Evolutionary conservation across 2,329 filamentous ascomycete species (phyloP).

Genomic region (Xylaria arbuscula): DNA sequence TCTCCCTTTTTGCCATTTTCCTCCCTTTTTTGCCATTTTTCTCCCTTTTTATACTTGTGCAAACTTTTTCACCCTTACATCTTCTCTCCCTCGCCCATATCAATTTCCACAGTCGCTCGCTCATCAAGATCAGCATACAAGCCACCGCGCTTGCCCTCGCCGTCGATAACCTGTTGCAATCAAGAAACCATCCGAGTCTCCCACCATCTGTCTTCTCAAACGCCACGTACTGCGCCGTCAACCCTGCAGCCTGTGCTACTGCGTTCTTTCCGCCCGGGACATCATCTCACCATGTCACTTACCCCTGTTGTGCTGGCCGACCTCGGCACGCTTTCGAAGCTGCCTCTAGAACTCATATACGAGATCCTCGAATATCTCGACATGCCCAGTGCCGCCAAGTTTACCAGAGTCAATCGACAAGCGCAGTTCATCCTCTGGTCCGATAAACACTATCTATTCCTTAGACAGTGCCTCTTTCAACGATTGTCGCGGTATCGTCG

Average conservation of each 20-base stretch:
- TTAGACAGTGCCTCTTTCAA: slow-evolving; percentile 16
- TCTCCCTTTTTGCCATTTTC: too few species aligned
- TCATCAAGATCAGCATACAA: too few species aligned
- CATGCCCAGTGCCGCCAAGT: slow-evolving; percentile 18
- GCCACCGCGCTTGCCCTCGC: not conserved
- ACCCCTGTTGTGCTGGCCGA: slow-evolving; percentile 20
- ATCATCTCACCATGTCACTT: slow-evolving; percentile 3
- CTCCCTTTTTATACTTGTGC: not conserved
- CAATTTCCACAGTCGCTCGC: too few species aligned
- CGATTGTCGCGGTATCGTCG: too few species aligned
- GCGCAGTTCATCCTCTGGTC: slow-evolving; percentile 30
- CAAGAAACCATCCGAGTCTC: not conserved
- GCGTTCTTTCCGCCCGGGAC: not conserved
- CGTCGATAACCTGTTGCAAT: not conserved
- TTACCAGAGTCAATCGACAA: slow-evolving; percentile 24
- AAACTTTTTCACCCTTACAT: not conserved
- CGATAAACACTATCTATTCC: slow-evolving; percentile 14
- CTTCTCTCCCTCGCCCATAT: not conserved
- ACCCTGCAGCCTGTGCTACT: not conserved
- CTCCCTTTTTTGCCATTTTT: not conserved
- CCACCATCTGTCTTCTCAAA: not conserved
- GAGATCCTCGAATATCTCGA: slow-evolving; percentile 20
- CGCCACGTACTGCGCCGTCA: not conserved
- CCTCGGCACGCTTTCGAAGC: slow-evolving; percentile 25
- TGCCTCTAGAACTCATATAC: slow-evolving; percentile 21